phyloP scores from a whole-genome alignment of 2,329 filamentous ascomycete genomes.

The Karstenula rhodostoma region DNA sequence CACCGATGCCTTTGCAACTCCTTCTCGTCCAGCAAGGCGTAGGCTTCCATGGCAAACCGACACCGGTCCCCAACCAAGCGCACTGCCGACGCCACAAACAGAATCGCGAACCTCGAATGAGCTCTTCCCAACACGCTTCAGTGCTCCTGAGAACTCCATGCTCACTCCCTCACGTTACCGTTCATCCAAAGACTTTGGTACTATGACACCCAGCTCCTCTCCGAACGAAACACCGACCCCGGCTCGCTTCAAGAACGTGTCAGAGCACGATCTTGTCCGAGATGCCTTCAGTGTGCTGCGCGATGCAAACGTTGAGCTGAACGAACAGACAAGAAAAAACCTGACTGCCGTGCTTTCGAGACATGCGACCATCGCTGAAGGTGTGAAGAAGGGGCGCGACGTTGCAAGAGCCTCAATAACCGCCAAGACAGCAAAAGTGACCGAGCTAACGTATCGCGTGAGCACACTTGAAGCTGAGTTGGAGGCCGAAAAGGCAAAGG shows the following conservation, averaged over 20 bases:
- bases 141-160: conserved; percentile 16
- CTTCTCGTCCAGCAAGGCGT: conserved; percentile 32
- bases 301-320: conserved; percentile 52
- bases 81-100: conserved; percentile 42
- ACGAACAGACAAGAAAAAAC: conserved; percentile 20
- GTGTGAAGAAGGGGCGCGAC: conserved; percentile 71
- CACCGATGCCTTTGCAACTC: conserved; percentile 50
- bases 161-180: conserved; percentile 29
- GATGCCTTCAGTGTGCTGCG: conserved; percentile 62
- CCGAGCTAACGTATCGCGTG: conserved; percentile 73
- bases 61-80: conserved; percentile 19
- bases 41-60: conserved; percentile 52
- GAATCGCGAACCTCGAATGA: conserved; percentile 18
- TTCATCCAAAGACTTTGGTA: conserved; percentile 18
- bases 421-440: conserved; percentile 69
- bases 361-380: conserved; percentile 66
- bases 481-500: conserved; percentile 60
- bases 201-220: conserved; percentile 28
- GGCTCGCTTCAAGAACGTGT: conserved; percentile 36
- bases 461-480: conserved; percentile 62
- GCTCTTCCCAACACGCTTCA: conserved; percentile 23
- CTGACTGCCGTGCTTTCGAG: conserved; percentile 43
- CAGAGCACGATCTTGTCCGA: conserved; percentile 29
- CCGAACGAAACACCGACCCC: conserved; percentile 47
- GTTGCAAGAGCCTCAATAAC: conserved; percentile 69